These are phyloP conservation scores for Xanthoconium stramineum DNA, from an alignment of 768 basidiomycete genomes.

Conservation along the genomic window DNA sequence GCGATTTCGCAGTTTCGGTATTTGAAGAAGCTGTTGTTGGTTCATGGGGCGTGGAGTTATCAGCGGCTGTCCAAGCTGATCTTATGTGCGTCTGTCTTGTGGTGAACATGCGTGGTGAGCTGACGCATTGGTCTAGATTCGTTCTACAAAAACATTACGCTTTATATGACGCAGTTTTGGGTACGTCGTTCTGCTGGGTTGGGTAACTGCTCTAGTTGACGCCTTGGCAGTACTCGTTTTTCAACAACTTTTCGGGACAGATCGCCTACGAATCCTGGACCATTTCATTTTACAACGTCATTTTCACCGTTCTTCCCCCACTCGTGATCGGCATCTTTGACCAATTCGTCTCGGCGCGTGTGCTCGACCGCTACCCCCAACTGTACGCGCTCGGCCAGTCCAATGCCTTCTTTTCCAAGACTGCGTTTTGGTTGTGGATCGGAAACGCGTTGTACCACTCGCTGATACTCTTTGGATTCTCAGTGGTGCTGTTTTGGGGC, in stretches of 20 bases:
- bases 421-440: slow-evolving; percentile 90
- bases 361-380: slow-evolving; percentile 96
- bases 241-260: slow-evolving; percentile 99
- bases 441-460: slow-evolving; percentile 82
- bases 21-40: slow-evolving; percentile 90
- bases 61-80: slow-evolving; percentile 92
- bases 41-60: slow-evolving; percentile 99
- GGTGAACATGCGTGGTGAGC: not conserved
- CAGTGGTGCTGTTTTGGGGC: slow-evolving; percentile 64
- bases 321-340: slow-evolving; percentile 98
- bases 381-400: slow-evolving; percentile 91
- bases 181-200: slow-evolving; percentile 36
- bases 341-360: slow-evolving; percentile 95
- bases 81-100: slow-evolving; percentile 61
- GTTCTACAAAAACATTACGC: slow-evolving; percentile 97
- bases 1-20: slow-evolving; percentile 97
- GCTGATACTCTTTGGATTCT: slow-evolving; percentile 4
- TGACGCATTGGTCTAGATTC: slow-evolving; percentile 57
- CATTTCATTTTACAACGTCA: slow-evolving; percentile 91
- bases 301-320: slow-evolving; percentile 94
- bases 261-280: slow-evolving; percentile 99
- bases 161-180: slow-evolving; percentile 99
- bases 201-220: not conserved
- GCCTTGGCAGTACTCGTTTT: slow-evolving; percentile 82
- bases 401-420: slow-evolving; percentile 91